A percentile compares a stretch with the other conserved stretches of the same genome.
Conservation (phyloP, 208 protist species). For the Acanthamoeba healyi region DNA sequence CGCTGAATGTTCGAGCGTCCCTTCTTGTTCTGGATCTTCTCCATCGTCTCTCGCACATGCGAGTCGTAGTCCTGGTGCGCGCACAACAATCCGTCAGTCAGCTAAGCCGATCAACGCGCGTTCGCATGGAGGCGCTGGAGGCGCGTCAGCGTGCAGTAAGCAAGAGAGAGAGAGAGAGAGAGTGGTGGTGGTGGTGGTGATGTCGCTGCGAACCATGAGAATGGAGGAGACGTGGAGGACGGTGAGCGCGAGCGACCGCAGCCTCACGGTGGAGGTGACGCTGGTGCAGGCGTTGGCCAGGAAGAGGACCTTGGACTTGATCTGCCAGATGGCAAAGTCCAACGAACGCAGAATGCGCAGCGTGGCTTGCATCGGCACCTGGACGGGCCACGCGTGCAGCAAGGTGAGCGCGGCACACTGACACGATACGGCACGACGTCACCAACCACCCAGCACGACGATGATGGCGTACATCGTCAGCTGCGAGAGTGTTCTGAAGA, state of each 20-base stretch:
- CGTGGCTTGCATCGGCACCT: constrained; percentile 36
- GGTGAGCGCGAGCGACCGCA: neutral
- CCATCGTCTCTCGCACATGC: constrained; percentile 43
- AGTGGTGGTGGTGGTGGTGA: no score
- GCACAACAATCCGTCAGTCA: no score
- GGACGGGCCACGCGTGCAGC: neutral
- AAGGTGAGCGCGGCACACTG: no score
- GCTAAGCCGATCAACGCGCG: no score
- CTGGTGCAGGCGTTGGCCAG: constrained; percentile 40
- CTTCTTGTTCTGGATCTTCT: constrained; percentile 35
- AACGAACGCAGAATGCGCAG: constrained; percentile 52
- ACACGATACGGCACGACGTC: no score
- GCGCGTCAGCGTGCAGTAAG: no score
- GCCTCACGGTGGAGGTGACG: constrained; percentile 9
- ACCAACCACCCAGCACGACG: neutral
- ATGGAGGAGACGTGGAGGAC: constrained; percentile 1
- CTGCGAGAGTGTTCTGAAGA: constrained; percentile 9
- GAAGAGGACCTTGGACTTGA: constrained; percentile 37
- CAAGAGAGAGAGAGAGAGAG: no score
- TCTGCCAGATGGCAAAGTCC: constrained; percentile 59
- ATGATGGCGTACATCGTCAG: neutral
- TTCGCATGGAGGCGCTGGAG: no score
- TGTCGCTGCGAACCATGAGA: neutral
- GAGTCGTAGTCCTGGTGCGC: constrained; percentile 1
- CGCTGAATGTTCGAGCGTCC: neutral